Percentiles rank a stretch among this genome's conserved stretches.
These are phyloP conservation scores for Esteya vermicola DNA, from an alignment of 2,329 filamentous ascomycete species.

Conservation along the genomic window DNA sequence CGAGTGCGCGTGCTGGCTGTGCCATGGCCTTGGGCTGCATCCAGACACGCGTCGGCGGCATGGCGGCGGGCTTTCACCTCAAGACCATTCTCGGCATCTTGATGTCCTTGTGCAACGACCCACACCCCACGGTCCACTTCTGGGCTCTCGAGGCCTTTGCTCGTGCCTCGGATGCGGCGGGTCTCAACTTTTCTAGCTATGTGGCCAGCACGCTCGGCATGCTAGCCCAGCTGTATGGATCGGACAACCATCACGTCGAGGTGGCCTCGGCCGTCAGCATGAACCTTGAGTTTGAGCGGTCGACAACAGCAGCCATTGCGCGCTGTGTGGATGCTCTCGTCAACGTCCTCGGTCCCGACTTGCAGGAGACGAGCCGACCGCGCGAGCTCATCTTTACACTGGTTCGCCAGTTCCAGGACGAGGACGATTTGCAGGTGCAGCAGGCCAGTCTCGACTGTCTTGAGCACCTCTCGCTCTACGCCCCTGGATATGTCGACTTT, in stretches of 20 bases:
- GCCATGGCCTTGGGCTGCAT: conserved; percentile 88
- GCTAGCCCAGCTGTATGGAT: conserved; percentile 83
- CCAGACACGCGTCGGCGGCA: conserved; percentile 88
- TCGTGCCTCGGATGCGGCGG: conserved; percentile 79
- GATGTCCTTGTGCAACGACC: conserved; percentile 95
- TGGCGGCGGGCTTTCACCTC: conserved; percentile 91
- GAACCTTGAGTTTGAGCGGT: conserved; percentile 76
- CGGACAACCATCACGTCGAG: conserved; percentile 82
- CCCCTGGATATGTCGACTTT: conserved; percentile 76
- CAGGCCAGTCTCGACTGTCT: conserved; percentile 69
- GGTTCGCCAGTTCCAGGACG: conserved; percentile 67
- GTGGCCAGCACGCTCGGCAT: conserved; percentile 86
- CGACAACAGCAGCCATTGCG: conserved; percentile 69
- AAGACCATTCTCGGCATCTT: conserved; percentile 96
- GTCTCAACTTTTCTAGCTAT: conserved; percentile 80
- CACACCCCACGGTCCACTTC: conserved; percentile 88
- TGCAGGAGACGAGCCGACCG: conserved; percentile 87
- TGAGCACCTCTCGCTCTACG: conserved; percentile 86
- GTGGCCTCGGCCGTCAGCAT: conserved; percentile 67
- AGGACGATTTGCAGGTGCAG: conserved; percentile 47
- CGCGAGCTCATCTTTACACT: conserved; percentile 82
- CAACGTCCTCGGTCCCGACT: conserved; percentile 87
- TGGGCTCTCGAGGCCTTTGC: conserved; percentile 88
- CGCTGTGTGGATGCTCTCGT: conserved; percentile 90
- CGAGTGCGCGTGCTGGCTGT: conserved; percentile 83